Evolutionary conservation across 495 filamentous ascomycete species (phyloP).

Genomic region (Lasiosphaeris hirsuta): DNA sequence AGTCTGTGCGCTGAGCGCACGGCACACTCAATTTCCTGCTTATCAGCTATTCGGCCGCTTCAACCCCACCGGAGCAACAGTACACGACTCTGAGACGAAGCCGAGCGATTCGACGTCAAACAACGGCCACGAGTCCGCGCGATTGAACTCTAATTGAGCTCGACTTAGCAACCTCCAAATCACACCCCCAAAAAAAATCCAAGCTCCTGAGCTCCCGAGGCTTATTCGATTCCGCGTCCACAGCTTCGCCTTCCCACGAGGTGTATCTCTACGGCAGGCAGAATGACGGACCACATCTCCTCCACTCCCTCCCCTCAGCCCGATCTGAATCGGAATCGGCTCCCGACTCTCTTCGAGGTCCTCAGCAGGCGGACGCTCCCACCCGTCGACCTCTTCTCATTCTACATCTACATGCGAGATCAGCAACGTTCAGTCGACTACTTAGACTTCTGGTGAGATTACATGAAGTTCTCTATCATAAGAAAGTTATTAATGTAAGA

Average conservation of each 20-base stretch:
- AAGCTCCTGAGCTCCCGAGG: not conserved
- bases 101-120: conserved; percentile 7
- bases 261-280: conserved; percentile 9
- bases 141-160: not conserved
- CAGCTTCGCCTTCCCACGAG: conserved; percentile 1
- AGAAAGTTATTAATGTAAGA: conserved; percentile 13
- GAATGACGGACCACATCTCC: conserved; percentile 37
- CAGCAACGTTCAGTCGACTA: conserved; percentile 97
- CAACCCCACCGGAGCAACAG: no score
- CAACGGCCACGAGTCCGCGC: not conserved
- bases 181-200: not conserved
- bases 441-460: conserved; percentile 88
- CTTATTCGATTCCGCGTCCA: not conserved
- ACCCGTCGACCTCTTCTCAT: conserved; percentile 94
- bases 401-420: conserved; percentile 99
- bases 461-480: not conserved
- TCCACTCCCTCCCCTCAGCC: conserved; percentile 41
- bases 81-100: not conserved
- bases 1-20: not conserved
- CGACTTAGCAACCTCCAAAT: not conserved
- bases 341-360: conserved; percentile 93
- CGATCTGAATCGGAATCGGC: conserved; percentile 65
- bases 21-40: not conserved
- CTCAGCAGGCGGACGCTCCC: conserved; percentile 85
- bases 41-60: no score